Evolutionary conservation across 2,329 filamentous ascomycete species (phyloP).

Genomic region (Aspergillus texensis): DNA sequence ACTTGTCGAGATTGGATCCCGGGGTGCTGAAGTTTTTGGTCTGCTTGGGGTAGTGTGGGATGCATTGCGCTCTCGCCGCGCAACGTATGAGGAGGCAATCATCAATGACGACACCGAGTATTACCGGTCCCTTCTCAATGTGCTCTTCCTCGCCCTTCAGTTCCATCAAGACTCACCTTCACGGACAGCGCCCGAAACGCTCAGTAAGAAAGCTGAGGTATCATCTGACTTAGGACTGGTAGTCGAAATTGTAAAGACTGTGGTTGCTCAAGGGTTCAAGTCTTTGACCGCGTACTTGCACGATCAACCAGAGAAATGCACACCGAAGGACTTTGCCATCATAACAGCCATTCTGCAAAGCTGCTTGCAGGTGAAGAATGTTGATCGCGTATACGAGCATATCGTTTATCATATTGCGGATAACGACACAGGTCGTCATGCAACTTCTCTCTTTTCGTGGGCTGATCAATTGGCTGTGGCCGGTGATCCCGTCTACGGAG

Average conservation of each 20-base stretch:
- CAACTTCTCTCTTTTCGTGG: conserved; percentile 90
- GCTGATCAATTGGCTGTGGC: conserved; percentile 77
- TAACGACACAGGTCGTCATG: conserved; percentile 73
- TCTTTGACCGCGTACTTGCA: conserved; percentile 81
- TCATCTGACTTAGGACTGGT: conserved; percentile 59
- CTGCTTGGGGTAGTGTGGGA: conserved; percentile 64
- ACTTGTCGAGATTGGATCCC: conserved; percentile 62
- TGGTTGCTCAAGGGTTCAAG: conserved; percentile 81
- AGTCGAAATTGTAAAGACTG: conserved; percentile 76
- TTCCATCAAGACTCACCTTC: conserved; percentile 43
- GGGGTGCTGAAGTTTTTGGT: conserved; percentile 53
- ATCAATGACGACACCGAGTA: conserved; percentile 64
- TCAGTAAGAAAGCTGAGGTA: conserved; percentile 40
- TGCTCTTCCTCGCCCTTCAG: conserved; percentile 80
- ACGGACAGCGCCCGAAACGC: conserved; percentile 37
- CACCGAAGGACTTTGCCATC: conserved; percentile 80
- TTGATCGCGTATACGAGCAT: conserved; percentile 70
- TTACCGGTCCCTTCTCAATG: conserved; percentile 80
- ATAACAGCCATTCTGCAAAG: conserved; percentile 87
- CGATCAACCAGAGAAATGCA: conserved; percentile 65
- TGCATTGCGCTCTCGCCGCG: conserved; percentile 56
- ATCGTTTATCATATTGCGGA: conserved; percentile 69
- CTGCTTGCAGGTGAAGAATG: conserved; percentile 75
- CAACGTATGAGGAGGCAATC: conserved; percentile 63
- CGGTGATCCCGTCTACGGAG: conserved; percentile 87